Evolutionary conservation across 1,284 basidiomycete species (phyloP).

Genomic region (Nidula niveotomentosa): DNA sequence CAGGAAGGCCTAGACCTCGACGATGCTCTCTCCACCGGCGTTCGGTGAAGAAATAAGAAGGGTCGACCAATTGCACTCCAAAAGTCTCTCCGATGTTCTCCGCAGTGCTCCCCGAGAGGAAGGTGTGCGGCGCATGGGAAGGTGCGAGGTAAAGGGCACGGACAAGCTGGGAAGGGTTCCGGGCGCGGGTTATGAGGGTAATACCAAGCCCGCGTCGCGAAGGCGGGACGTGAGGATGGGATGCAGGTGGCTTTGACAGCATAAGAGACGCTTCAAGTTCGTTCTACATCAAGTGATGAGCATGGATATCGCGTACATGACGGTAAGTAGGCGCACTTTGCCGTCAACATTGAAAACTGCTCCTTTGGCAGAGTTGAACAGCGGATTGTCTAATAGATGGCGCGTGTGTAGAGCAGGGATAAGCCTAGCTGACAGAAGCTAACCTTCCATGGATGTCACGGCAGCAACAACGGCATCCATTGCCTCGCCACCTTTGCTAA

Average conservation of each 20-base stretch:
- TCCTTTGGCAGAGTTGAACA: constrained; percentile 80
- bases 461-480: constrained; percentile 83
- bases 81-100: constrained; percentile 58
- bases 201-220: constrained; percentile 62
- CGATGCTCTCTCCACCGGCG: constrained; percentile 75
- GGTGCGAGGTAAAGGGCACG: constrained; percentile 71
- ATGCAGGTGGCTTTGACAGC: constrained; percentile 70
- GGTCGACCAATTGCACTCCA: constrained; percentile 61
- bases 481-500: constrained; percentile 69
- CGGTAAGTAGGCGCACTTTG: constrained; percentile 44
- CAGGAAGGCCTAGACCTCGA: constrained; percentile 68
- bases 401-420: neutral
- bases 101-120: constrained; percentile 66
- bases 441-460: constrained; percentile 73
- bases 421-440: constrained; percentile 5
- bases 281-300: constrained; percentile 43
- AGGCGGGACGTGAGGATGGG: constrained; percentile 56
- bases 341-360: constrained; percentile 80
- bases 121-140: constrained; percentile 57
- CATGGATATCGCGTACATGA: neutral
- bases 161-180: constrained; percentile 75
- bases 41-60: constrained; percentile 77
- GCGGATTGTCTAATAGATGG: constrained; percentile 54
- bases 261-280: constrained; percentile 81
- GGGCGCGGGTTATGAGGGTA: constrained; percentile 64